Conservation (phyloP, 1,284 basidiomycete species). For the Pulchroboletus neoregius region DNA sequence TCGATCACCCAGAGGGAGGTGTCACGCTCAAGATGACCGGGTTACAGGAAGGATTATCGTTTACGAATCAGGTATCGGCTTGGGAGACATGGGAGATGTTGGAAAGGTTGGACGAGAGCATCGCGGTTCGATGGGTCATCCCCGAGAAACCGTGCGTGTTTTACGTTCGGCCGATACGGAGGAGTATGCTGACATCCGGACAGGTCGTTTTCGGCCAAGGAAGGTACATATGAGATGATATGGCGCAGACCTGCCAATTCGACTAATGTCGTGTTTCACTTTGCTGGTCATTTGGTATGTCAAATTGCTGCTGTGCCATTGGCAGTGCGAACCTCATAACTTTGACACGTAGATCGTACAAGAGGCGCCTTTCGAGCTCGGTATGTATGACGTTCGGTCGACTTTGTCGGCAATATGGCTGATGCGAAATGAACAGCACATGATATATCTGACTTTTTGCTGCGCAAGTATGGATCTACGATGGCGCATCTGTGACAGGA, state of each 20-base stretch:
- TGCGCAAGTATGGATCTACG: conserved; percentile 9
- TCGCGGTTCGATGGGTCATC: conserved; percentile 55
- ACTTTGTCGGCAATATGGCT: background rate
- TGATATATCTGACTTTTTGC: conserved; percentile 28
- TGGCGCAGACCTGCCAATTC: conserved; percentile 51
- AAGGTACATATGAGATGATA: conserved; percentile 43
- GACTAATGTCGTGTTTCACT: conserved; percentile 51
- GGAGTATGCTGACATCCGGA: background rate
- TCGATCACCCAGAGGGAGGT: conserved; percentile 31
- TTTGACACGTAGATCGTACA: conserved; percentile 45
- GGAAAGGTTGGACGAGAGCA: conserved; percentile 41
- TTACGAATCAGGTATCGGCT: conserved; percentile 41
- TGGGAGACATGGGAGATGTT: conserved; percentile 47
- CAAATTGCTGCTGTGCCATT: background rate
- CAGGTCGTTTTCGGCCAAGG: conserved; percentile 39
- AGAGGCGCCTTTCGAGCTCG: conserved; percentile 42
- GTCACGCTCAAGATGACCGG: conserved; percentile 60
- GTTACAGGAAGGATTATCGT: conserved; percentile 55
- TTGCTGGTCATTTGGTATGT: conserved; percentile 59
- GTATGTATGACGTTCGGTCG: conserved; percentile 22
- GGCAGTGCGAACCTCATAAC: background rate
- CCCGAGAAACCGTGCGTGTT: conserved; percentile 43
- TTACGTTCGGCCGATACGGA: background rate
- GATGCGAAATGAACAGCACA: conserved; percentile 14
- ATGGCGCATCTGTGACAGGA: conserved; percentile 12